Conservation (phyloP, 345 rosid genomes). For the Rhodamnia rubescens region DNA sequence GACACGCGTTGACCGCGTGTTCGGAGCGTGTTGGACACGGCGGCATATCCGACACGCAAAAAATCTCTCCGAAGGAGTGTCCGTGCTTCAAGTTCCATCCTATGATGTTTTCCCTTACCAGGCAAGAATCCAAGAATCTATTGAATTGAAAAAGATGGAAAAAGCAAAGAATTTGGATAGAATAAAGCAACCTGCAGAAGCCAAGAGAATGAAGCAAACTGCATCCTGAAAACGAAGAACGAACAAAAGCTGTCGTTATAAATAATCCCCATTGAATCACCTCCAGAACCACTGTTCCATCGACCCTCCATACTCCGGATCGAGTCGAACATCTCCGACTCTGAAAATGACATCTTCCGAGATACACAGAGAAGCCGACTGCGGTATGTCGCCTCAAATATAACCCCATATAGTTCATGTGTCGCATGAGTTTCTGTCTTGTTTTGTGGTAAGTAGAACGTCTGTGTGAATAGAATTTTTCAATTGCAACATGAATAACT, state of each 20-base stretch:
- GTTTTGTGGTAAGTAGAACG: background rate
- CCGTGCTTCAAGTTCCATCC: no score
- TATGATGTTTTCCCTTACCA: background rate
- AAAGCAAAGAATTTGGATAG: background rate
- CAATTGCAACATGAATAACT: no score
- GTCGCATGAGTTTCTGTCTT: background rate
- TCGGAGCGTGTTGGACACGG: no score
- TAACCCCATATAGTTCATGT: background rate
- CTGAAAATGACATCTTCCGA: background rate
- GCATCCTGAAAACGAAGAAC: background rate
- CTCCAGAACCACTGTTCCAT: background rate
- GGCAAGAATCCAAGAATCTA: background rate
- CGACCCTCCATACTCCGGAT: background rate
- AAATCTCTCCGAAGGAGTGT: no score
- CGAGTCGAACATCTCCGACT: background rate
- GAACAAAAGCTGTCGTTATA: background rate
- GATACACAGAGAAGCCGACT: background rate
- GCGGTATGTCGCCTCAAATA: background rate
- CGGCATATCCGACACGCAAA: no score
- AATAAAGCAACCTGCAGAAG: background rate
- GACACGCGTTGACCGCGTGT: no score
- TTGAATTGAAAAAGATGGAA: fast-evolving
- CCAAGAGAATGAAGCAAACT: background rate
- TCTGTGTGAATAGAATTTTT: background rate
- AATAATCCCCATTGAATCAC: background rate